Conservation (phyloP, 108 stramenopile genomes). For the Nitzschia sp. region DNA sequence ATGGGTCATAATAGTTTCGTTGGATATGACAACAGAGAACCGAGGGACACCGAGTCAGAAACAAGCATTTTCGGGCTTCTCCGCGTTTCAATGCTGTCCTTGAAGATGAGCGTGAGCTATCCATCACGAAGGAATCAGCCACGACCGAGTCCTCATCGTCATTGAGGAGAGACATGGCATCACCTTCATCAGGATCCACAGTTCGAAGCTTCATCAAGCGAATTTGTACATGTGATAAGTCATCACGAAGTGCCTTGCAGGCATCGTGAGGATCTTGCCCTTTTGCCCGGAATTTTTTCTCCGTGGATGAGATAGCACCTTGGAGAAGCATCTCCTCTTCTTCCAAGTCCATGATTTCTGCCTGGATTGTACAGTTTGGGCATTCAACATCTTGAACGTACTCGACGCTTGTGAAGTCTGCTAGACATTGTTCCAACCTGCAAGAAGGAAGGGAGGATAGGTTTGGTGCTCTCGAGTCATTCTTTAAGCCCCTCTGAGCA, state of each 20-base stretch:
- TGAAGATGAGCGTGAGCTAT: conserved; percentile 7
- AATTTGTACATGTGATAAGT: conserved; percentile 29
- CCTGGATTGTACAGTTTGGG: conserved; percentile 55
- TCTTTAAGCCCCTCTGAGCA: background rate
- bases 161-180: background rate
- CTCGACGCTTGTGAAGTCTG: conserved; percentile 58
- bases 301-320: conserved; percentile 52
- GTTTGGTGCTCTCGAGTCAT: conserved; percentile 11
- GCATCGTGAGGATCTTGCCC: conserved; percentile 10
- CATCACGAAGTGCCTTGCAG: conserved; percentile 21
- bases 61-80: conserved; percentile 62
- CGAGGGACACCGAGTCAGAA: conserved; percentile 67
- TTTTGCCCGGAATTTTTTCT: conserved; percentile 13
- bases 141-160: background rate
- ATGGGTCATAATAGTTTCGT: conserved; percentile 75
- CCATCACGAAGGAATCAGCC: background rate
- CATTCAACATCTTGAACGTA: conserved; percentile 78
- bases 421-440: conserved; percentile 47
- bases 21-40: conserved; percentile 77
- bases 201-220: conserved; percentile 18
- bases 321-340: conserved; percentile 59
- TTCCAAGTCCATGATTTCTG: conserved; percentile 45
- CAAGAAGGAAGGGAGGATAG: conserved; percentile 38
- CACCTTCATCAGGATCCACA: conserved; percentile 40
- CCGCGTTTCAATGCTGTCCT: conserved; percentile 24